These are phyloP conservation scores for Fusarium cicatricum DNA, from an alignment of 2,329 filamentous ascomycete genomes.

Conservation along the genomic window DNA sequence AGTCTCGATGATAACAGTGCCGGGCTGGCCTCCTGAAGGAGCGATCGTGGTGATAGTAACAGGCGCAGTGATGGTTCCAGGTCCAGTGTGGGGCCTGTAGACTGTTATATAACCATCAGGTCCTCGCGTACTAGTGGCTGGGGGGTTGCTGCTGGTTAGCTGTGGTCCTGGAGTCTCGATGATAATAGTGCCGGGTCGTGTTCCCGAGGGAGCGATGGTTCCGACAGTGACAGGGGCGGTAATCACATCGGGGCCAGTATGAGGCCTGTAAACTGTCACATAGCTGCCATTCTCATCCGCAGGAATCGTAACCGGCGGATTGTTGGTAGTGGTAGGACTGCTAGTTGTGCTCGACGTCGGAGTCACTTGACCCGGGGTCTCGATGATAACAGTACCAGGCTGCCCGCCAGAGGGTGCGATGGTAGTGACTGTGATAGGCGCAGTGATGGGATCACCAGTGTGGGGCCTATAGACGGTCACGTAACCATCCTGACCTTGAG, in stretches of 20 bases:
- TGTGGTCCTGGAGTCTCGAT: slow-evolving; percentile 6
- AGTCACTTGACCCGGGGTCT: slow-evolving; percentile 14
- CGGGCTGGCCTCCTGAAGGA: not conserved
- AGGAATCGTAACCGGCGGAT: slow-evolving; percentile 12
- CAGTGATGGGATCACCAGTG: slow-evolving; percentile 21
- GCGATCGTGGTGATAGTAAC: slow-evolving; percentile 3
- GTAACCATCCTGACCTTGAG: slow-evolving; percentile 27
- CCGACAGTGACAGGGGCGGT: slow-evolving; percentile 20
- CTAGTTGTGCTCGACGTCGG: not conserved
- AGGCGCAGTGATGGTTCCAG: slow-evolving; percentile 3
- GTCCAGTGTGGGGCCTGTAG: slow-evolving; percentile 12
- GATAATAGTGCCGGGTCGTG: slow-evolving; percentile 23
- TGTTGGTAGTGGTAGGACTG: not conserved
- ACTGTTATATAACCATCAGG: not conserved
- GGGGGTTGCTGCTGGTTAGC: too few species aligned
- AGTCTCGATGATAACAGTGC: slow-evolving; percentile 21
- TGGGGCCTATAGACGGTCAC: slow-evolving; percentile 25
- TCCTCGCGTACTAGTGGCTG: too few species aligned
- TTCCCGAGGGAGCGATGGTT: slow-evolving; percentile 19
- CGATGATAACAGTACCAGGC: slow-evolving; percentile 28
- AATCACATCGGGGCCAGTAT: slow-evolving; percentile 22
- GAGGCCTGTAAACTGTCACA: slow-evolving; percentile 27
- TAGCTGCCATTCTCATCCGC: slow-evolving; percentile 12
- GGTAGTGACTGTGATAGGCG: slow-evolving; percentile 21
- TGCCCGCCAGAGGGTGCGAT: slow-evolving; percentile 19